phyloP scores from a whole-genome alignment of 768 basidiomycete genomes.

The Guyanaporus albipodus region DNA sequence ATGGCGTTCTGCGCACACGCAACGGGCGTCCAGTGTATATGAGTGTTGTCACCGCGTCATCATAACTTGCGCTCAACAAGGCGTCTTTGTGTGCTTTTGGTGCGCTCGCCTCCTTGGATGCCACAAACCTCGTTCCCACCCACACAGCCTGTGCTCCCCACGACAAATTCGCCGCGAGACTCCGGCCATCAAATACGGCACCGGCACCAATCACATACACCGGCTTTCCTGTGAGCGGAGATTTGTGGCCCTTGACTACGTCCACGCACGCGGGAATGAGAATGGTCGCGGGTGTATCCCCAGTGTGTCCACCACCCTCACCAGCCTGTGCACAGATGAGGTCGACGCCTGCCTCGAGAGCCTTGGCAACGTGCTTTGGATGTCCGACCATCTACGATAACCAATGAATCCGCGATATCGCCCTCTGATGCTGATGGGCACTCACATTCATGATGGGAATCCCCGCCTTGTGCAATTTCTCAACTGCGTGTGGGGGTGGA shows the following conservation, averaged over 20 bases:
- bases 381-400: conserved; percentile 78
- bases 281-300: conserved; percentile 76
- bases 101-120: conserved; percentile 73
- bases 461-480: conserved; percentile 76
- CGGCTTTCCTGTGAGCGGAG: conserved; percentile 77
- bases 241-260: conserved; percentile 68
- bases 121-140: conserved; percentile 89
- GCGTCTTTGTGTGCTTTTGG: conserved; percentile 83
- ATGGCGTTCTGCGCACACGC: conserved; percentile 79
- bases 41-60: conserved; percentile 78
- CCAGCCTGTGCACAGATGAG: conserved; percentile 93
- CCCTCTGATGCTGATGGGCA: neutral
- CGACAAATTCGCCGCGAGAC: conserved; percentile 80
- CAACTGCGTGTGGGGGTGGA: conserved; percentile 76
- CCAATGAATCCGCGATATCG: neutral
- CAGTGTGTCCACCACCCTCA: conserved; percentile 89
- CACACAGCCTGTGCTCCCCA: conserved; percentile 91
- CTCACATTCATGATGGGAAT: conserved; percentile 84
- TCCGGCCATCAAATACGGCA: conserved; percentile 85
- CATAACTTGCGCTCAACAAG: conserved; percentile 63
- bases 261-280: conserved; percentile 92
- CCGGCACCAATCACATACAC: conserved; percentile 90
- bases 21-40: conserved; percentile 90
- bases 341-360: conserved; percentile 81
- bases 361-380: conserved; percentile 82